Conservation (phyloP, 257 asterid genomes). For the Dorcoceras hygrometricum region DNA sequence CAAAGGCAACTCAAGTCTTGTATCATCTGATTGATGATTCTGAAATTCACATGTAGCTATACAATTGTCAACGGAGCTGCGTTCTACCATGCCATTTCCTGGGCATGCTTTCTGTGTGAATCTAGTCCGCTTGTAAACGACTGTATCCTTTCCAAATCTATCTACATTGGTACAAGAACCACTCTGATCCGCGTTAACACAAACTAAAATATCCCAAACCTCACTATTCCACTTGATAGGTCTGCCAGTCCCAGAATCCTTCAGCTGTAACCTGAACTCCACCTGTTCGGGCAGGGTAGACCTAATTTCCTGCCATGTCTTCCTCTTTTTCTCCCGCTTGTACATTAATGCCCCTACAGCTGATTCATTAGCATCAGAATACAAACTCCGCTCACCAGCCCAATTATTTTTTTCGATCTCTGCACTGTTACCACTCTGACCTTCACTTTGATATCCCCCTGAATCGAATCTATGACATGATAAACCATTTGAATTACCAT, state of each 20-base stretch:
- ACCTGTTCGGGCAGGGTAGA: constrained; percentile 21
- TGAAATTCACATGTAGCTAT: constrained; percentile 24
- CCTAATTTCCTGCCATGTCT: constrained; percentile 28
- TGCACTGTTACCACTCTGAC: constrained; percentile 26
- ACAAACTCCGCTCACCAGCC: constrained; percentile 24
- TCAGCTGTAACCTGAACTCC: constrained; percentile 15
- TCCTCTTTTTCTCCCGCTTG: constrained; percentile 38
- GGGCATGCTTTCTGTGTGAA: constrained; percentile 37
- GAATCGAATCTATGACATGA: constrained; percentile 32
- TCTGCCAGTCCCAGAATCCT: constrained; percentile 19
- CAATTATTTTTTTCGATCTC: constrained; percentile 27
- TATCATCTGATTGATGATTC: constrained; percentile 29
- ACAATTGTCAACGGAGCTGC: constrained; percentile 26
- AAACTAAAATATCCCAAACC: constrained; percentile 23
- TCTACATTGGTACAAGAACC: constrained; percentile 12
- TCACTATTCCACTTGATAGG: constrained; percentile 21
- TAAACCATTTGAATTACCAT: constrained; percentile 30
- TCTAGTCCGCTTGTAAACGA: constrained; percentile 36
- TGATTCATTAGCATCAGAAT: constrained; percentile 21
- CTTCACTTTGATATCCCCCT: constrained; percentile 28
- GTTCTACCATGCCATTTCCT: constrained; percentile 26
- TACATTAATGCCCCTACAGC: constrained; percentile 32
- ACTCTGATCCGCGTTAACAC: constrained; percentile 7
- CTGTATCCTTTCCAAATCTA: constrained; percentile 27
- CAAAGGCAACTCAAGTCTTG: constrained; percentile 9